Conservation (phyloP, 2,329 filamentous ascomycete genomes). For the Aspergillus novoparasiticus region DNA sequence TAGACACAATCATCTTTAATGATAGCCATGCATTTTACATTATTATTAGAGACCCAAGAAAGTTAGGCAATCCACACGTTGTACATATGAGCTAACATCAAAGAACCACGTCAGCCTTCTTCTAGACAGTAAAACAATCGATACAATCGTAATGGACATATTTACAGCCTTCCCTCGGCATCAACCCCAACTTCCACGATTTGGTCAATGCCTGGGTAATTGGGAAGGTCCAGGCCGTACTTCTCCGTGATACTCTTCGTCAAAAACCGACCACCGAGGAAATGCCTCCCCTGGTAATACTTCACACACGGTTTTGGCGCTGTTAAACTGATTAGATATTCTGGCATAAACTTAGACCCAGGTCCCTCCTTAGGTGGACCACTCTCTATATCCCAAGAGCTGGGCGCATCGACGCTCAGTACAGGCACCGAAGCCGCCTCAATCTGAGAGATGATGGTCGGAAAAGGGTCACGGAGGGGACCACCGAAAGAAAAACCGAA, state of each 20-base stretch:
- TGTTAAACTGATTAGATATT: conserved; percentile 81
- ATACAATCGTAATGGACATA: not conserved
- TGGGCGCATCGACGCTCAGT: conserved; percentile 88
- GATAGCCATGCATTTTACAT: conserved; percentile 15
- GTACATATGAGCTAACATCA: not conserved
- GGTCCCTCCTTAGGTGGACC: conserved; percentile 78
- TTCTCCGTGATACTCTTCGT: conserved; percentile 76
- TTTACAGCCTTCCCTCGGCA: conserved; percentile 39
- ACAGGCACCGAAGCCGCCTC: conserved; percentile 74
- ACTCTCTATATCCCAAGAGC: conserved; percentile 88
- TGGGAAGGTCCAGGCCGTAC: conserved; percentile 80
- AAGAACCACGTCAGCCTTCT: not conserved
- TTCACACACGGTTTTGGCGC: conserved; percentile 89
- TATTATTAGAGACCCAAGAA: not conserved
- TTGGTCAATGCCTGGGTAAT: conserved; percentile 86
- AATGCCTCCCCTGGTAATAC: conserved; percentile 84
- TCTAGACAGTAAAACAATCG: not conserved
- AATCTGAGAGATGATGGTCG: conserved; percentile 74
- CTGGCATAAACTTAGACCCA: conserved; percentile 79
- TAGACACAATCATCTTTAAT: conserved; percentile 13
- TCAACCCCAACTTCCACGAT: conserved; percentile 70
- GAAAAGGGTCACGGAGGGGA: conserved; percentile 90
- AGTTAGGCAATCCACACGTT: not conserved
- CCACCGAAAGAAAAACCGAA: conserved; percentile 96
- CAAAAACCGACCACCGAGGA: conserved; percentile 89